phyloP scores from a whole-genome alignment of 176 grass and related monocot species.

The Typha latifolia region DNA sequence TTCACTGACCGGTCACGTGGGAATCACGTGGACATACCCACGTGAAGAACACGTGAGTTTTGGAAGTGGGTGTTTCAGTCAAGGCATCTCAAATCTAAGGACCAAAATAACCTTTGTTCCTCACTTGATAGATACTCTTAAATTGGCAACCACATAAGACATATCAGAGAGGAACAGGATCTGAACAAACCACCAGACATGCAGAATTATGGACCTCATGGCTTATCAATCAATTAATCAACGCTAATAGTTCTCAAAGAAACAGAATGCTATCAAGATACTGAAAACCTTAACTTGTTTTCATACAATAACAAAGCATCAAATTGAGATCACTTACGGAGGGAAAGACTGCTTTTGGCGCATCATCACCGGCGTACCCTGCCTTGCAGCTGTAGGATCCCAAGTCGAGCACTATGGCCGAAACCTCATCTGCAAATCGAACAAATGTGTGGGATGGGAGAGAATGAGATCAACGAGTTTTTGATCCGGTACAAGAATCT shows the following conservation, averaged over 20 bases:
- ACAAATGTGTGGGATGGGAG: neutral
- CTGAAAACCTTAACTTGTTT: neutral
- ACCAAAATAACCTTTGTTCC: too few species aligned
- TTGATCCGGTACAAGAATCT: constrained; percentile 3
- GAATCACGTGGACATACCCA: too few species aligned
- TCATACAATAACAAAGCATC: neutral
- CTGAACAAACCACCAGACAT: too few species aligned
- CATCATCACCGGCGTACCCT: constrained; percentile 91
- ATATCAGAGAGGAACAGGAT: too few species aligned
- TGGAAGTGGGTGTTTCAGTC: too few species aligned
- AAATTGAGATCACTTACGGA: constrained; percentile 41
- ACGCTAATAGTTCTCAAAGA: neutral
- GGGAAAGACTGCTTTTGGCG: constrained; percentile 90
- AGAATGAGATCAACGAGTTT: neutral
- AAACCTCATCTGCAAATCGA: constrained; percentile 71
- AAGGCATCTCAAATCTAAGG: too few species aligned
- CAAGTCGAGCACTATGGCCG: constrained; percentile 93
- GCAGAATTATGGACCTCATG: too few species aligned
- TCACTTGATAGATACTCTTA: too few species aligned
- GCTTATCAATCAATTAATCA: too few species aligned
- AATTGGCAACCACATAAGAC: too few species aligned
- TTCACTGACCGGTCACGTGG: too few species aligned
- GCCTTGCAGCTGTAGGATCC: constrained; percentile 98
- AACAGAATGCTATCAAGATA: neutral
- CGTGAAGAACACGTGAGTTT: too few species aligned